Evolutionary conservation across 139 green algal species (phyloP).

Genomic region (Chlorella sp.): DNA sequence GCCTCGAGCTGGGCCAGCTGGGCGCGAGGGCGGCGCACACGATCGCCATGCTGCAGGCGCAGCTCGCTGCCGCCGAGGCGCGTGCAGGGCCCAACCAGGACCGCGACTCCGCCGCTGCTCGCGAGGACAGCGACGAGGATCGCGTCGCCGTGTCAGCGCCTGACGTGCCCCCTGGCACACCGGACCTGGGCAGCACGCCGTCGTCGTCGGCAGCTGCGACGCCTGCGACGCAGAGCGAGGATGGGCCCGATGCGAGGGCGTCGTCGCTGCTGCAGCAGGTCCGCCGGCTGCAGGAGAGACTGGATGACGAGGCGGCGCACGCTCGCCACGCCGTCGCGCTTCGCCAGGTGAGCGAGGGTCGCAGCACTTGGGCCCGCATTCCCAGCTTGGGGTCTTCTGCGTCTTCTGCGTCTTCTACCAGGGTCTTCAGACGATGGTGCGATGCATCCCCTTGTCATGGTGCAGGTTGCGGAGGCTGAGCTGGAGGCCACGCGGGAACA

Average conservation of each 20-base stretch:
- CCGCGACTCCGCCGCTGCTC: too few relatives aligned
- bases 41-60: not conserved
- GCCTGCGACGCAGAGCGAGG: not conserved
- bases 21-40: not conserved
- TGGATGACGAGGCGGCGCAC: not conserved
- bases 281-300: not conserved
- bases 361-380: not conserved
- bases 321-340: not conserved
- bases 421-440: too few relatives aligned
- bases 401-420: too few relatives aligned
- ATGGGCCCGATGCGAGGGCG: not conserved
- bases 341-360: not conserved
- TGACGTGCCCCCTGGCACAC: too few relatives aligned
- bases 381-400: too few relatives aligned
- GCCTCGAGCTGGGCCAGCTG: not conserved
- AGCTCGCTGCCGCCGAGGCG: not conserved
- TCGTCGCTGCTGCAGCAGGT: too few relatives aligned
- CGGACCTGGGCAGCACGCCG: not conserved
- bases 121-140: too few relatives aligned
- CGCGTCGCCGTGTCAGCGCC: too few relatives aligned
- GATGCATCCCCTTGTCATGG: too few relatives aligned
- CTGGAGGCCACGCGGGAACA: not conserved
- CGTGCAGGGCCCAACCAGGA: too few relatives aligned
- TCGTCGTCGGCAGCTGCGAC: not conserved
- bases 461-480: not conserved